Base-by-base conservation (phyloP, 352 stramenopile species). In the Globisporangium nagaii region DNA sequence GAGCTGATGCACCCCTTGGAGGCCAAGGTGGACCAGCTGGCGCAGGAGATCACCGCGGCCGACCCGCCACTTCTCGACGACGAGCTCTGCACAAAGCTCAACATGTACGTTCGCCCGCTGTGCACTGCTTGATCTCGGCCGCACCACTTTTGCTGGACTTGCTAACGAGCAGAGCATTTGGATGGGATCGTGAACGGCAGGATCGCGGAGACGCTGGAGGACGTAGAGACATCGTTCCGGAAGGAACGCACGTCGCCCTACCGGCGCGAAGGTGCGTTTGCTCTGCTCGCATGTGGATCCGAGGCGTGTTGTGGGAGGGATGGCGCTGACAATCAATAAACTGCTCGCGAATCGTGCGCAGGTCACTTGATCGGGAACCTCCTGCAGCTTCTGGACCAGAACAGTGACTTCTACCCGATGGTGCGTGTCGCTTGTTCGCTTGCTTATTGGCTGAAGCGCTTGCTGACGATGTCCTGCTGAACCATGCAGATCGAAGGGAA, bases 331-430 rank as follows among this genome's bases (percentile, higher is more conserved):
- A 40, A 1, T 31, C 30, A 40, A 1, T 31, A n/a, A 32, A 44
- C 24, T 24, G 28, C 25, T 42, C 4, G 32, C n/a, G 19, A n/a
- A 34, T 52, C 9, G 15, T 39, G 22, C 3, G 4, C 25, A 88
- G 80, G 80, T 8, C 79, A 94, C 34, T 63, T 91, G 53, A 90
- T 94, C 56, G 84, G 84, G 15, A 81, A 81, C 54, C 41, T 94
- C 24, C 61, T 92, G 36, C 79, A 82, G 20, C 65, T 85, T n/a
- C 62, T 94, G n/a, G 84, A 90, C 31, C 72, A 91, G 41, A 81
- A 86, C 35, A 79, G 89, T 39, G 81, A 92, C 10, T 94, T 94
- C 37, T 94, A 94, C 54, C 56, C 76, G 1, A 82, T 86, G 75
- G 81, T 91, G 60, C 4, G 66, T 50, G 42, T 27, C 13, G 31